A percentile compares a stretch with the other conserved stretches of the same genome.
phyloP scores from a whole-genome alignment of 169 alveolate genomes.

The Plasmodium vinckei region DNA sequence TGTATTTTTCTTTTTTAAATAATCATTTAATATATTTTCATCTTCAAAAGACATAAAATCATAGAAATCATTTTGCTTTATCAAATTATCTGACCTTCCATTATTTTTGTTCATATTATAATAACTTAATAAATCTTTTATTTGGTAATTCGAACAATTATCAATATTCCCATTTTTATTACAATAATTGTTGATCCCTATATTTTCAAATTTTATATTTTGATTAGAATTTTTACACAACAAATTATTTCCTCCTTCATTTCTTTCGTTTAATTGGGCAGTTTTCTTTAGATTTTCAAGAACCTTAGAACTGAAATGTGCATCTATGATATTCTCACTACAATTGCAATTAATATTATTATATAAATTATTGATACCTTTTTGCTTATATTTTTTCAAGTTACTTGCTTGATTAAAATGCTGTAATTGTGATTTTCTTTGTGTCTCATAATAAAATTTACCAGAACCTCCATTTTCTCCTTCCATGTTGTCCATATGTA shows the following conservation, averaged over 20 bases:
- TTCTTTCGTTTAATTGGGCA: conserved; percentile 3
- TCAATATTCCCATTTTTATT: not conserved
- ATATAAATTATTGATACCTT: too few species aligned
- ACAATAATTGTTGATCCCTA: not conserved
- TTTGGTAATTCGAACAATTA: not conserved
- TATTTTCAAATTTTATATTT: not conserved
- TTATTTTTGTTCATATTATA: conserved; percentile 2
- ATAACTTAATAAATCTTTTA: conserved; percentile 3
- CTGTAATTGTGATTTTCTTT: too few species aligned
- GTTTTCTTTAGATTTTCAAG: not conserved
- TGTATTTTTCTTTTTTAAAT: not conserved
- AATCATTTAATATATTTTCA: conserved; percentile 21
- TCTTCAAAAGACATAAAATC: conserved; percentile 3
- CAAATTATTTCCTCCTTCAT: not conserved
- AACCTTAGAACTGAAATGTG: conserved; percentile 1
- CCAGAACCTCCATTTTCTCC: too few species aligned
- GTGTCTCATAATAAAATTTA: too few species aligned
- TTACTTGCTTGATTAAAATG: too few species aligned
- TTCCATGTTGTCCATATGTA: too few species aligned
- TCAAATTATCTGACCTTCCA: not conserved
- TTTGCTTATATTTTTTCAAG: too few species aligned
- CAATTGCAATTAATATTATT: too few species aligned
- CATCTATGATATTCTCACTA: too few species aligned
- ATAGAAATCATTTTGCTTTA: not conserved
- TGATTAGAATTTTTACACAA: not conserved